A percentile compares a stretch with the other conserved stretches of the same genome.
These are phyloP conservation scores for Acacia acuminata DNA, from an alignment of 306 rosid genomes.

Conservation along the genomic window DNA sequence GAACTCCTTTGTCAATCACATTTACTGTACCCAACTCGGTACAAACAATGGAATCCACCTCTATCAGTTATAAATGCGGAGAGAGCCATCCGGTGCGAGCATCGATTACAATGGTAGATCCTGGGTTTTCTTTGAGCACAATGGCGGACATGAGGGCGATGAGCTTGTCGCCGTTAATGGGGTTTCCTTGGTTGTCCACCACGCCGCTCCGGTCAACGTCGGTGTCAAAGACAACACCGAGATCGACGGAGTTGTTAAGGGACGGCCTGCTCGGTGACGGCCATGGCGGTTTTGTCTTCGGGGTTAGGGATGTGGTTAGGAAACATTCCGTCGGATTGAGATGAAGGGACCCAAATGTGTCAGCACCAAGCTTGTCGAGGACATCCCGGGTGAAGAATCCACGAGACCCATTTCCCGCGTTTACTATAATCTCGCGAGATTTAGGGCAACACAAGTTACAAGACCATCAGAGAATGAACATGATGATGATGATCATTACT, in stretches of 20 bases:
- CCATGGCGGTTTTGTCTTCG: slow-evolving; percentile 85
- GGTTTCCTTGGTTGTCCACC: slow-evolving; percentile 69
- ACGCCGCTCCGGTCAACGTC: slow-evolving; percentile 91
- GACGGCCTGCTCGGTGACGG: slow-evolving; percentile 77
- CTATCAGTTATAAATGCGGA: slow-evolving; percentile 59
- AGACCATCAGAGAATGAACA: not conserved
- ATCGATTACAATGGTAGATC: slow-evolving; percentile 72
- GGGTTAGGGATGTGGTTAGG: slow-evolving; percentile 95
- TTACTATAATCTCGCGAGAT: slow-evolving; percentile 77
- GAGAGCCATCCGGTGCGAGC: slow-evolving; percentile 82
- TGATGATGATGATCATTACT: not conserved
- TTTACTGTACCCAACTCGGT: slow-evolving; percentile 86
- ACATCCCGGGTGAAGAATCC: slow-evolving; percentile 93
- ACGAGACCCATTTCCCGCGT: slow-evolving; percentile 94
- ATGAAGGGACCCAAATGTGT: slow-evolving; percentile 86
- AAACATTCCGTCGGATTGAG: slow-evolving; percentile 93
- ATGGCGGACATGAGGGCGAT: slow-evolving; percentile 88
- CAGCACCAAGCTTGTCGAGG: slow-evolving; percentile 91
- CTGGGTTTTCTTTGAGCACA: slow-evolving; percentile 74
- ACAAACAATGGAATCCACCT: slow-evolving; percentile 83
- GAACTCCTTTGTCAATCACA: slow-evolving; percentile 84
- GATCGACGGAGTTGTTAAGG: slow-evolving; percentile 66
- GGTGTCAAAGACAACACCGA: slow-evolving; percentile 84
- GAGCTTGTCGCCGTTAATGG: slow-evolving; percentile 80
- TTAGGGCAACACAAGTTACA: not conserved